Percentiles rank a stretch among this genome's conserved stretches.
phyloP scores from a whole-genome alignment of 441 rosid species.

The Populus hybrid region DNA sequence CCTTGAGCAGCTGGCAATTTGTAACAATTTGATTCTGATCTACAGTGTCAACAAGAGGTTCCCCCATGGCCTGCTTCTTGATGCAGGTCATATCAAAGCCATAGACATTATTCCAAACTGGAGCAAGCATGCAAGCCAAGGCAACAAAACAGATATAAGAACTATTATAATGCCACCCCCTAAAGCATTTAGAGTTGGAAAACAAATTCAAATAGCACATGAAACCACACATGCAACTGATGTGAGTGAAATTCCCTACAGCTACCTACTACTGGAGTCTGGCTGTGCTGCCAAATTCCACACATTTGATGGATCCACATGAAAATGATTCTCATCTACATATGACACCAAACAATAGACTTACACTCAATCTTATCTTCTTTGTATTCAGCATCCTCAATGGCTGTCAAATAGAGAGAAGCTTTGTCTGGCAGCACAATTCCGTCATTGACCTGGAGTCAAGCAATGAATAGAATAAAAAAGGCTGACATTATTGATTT shows the following conservation, averaged over 20 bases:
- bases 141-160: slow-evolving; percentile 2
- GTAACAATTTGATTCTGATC: slow-evolving; percentile 94
- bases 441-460: slow-evolving; percentile 68
- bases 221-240: slow-evolving; percentile 8
- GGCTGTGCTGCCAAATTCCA: not conserved
- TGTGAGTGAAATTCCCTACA: not conserved
- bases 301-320: slow-evolving; percentile 1
- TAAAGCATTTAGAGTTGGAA: not conserved
- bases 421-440: slow-evolving; percentile 92
- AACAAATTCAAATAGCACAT: not conserved
- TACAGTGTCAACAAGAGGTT: slow-evolving; percentile 95
- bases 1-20: slow-evolving; percentile 77
- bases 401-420: slow-evolving; percentile 83
- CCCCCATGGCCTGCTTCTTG: slow-evolving; percentile 93
- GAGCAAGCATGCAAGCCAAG: slow-evolving; percentile 13
- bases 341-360: slow-evolving; percentile 14
- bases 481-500: not conserved
- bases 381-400: slow-evolving; percentile 97
- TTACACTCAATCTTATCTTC: slow-evolving; percentile 96
- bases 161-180: not conserved
- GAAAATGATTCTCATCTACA: slow-evolving; percentile 9
- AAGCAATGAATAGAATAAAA: slow-evolving; percentile 7
- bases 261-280: not conserved
- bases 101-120: slow-evolving; percentile 95
- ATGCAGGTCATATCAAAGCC: slow-evolving; percentile 99